phyloP scores from a whole-genome alignment of 1,284 basidiomycete genomes.

The Porodaedalea pini region DNA sequence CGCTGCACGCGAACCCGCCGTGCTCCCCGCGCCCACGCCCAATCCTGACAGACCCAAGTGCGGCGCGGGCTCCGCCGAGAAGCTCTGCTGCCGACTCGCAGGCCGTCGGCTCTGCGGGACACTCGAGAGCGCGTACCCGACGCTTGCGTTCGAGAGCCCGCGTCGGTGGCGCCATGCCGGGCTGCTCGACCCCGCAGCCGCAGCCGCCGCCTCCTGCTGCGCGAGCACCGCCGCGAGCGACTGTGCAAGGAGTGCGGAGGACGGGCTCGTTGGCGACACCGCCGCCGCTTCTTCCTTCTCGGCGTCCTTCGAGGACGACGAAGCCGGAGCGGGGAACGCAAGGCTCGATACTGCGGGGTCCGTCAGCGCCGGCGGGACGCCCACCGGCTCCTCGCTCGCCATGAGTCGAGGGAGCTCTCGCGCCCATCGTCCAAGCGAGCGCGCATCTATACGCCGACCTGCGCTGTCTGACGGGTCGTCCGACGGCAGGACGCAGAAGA shows the following conservation, averaged over 20 bases:
- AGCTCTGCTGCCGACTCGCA: constrained; percentile 54
- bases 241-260: constrained; percentile 11
- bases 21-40: constrained; percentile 50
- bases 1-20: constrained; percentile 33
- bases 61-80: constrained; percentile 44
- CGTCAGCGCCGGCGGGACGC: constrained; percentile 21
- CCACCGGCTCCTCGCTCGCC: constrained; percentile 32
- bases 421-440: constrained; percentile 85
- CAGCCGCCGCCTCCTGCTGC: constrained; percentile 16
- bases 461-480: constrained; percentile 52
- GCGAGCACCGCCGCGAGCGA: constrained; percentile 17
- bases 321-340: neutral
- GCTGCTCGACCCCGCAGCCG: constrained; percentile 4
- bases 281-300: neutral
- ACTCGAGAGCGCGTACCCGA: constrained; percentile 59
- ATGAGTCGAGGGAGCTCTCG: constrained; percentile 75
- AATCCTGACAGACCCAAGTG: constrained; percentile 46
- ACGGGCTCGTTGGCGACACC: neutral
- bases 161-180: constrained; percentile 38
- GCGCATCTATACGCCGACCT: constrained; percentile 64
- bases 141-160: constrained; percentile 49
- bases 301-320: constrained; percentile 1
- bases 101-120: constrained; percentile 67
- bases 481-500: constrained; percentile 74
- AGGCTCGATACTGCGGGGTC: neutral